phyloP scores from a whole-genome alignment of 2,329 filamentous ascomycete species.

The Nannizzia gypsea region DNA sequence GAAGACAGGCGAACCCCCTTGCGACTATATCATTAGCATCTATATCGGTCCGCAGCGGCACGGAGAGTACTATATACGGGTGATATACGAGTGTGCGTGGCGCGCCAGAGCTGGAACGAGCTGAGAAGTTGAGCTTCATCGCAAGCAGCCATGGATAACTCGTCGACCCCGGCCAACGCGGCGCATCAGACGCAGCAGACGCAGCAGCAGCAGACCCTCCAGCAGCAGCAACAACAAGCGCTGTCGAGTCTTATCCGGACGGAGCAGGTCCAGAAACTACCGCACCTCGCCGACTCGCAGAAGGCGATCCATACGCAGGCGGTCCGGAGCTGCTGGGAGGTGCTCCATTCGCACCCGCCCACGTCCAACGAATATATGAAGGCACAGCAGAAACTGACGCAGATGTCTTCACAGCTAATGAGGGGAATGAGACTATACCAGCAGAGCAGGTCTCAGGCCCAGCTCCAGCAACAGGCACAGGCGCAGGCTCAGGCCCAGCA shows the following conservation, averaged over 20 bases:
- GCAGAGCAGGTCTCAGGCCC: slow-evolving; percentile 19
- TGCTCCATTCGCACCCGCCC: slow-evolving; percentile 38
- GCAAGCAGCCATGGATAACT: slow-evolving; percentile 9
- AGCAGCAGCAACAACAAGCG: slow-evolving; percentile 16
- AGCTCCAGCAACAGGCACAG: neutral
- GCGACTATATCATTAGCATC: neutral
- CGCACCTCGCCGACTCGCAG: slow-evolving; percentile 42
- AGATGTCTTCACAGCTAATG: slow-evolving; percentile 42
- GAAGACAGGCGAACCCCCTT: neutral
- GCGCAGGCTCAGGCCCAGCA: slow-evolving; percentile 22
- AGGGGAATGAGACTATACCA: slow-evolving; percentile 39
- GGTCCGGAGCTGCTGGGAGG: slow-evolving; percentile 44
- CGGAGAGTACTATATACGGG: neutral
- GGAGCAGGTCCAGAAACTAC: slow-evolving; percentile 42
- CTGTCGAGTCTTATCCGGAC: slow-evolving; percentile 40
- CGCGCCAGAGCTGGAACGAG: neutral
- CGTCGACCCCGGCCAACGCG: slow-evolving; percentile 11
- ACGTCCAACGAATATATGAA: slow-evolving; percentile 40
- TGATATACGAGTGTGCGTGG: neutral
- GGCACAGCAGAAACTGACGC: slow-evolving; percentile 41
- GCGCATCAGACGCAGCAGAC: slow-evolving; percentile 19
- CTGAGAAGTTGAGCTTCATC: neutral
- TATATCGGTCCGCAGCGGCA: neutral
- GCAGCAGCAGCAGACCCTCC: slow-evolving; percentile 20
- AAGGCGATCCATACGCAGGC: slow-evolving; percentile 45